Evolutionary conservation across 140 eudicot species (phyloP).

Genomic region (Stevia rebaudiana): DNA sequence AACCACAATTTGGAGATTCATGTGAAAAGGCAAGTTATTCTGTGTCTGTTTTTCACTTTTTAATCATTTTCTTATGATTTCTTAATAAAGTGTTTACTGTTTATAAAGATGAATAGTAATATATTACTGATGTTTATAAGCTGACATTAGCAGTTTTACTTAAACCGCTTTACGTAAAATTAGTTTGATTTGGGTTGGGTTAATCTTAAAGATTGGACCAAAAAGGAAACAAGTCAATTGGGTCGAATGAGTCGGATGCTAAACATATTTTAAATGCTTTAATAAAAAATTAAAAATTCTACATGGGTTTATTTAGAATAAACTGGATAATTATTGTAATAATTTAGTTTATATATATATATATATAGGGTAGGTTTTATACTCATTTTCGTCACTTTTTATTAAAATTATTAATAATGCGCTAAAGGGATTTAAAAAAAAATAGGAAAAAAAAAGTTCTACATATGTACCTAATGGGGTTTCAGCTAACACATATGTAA

Average conservation of each 20-base stretch:
- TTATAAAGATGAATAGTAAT: background rate
- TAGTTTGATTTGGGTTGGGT: background rate
- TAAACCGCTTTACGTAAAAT: background rate
- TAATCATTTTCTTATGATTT: background rate
- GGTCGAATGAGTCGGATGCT: background rate
- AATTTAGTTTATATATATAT: too few relatives aligned
- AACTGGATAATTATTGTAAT: background rate
- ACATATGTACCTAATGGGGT: too few relatives aligned
- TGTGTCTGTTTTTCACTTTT: background rate
- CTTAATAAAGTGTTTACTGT: background rate
- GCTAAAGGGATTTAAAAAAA: too few relatives aligned
- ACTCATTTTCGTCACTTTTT: too few relatives aligned
- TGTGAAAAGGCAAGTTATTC: slow-evolving; percentile 54
- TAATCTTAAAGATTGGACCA: background rate
- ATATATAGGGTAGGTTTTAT: too few relatives aligned
- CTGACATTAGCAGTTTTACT: too few relatives aligned
- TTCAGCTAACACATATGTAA: too few relatives aligned
- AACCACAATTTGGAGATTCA: slow-evolving; percentile 61
- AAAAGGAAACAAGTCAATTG: too few relatives aligned
- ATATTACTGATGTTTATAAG: background rate
- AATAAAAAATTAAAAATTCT: background rate
- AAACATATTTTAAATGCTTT: slow-evolving; percentile 1
- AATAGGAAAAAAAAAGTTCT: too few relatives aligned
- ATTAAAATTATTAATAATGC: too few relatives aligned
- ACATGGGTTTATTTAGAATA: background rate